phyloP scores from a whole-genome alignment of 257 asterid species.

The Handroanthus guayacan region DNA sequence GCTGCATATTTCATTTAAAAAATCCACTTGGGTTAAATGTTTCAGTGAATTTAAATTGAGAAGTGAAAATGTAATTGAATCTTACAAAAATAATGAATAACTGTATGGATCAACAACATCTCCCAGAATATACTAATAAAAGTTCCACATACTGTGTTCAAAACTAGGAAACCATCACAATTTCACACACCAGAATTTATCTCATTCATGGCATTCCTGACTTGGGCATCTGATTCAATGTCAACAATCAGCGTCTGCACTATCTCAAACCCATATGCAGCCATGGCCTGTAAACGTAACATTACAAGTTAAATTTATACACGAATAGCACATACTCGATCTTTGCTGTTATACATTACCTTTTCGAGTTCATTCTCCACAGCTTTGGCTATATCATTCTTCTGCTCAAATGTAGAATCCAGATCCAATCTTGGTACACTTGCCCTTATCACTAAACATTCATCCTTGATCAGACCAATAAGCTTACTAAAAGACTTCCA shows the following conservation, averaged over 20 bases:
- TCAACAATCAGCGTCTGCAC: slow-evolving; percentile 54
- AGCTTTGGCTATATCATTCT: slow-evolving; percentile 52
- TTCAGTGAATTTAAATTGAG: no score
- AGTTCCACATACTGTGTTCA: no score
- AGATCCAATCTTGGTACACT: slow-evolving; percentile 45
- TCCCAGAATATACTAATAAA: no score
- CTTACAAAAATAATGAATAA: no score
- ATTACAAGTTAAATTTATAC: background rate
- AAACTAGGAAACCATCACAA: no score
- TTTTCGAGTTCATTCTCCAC: slow-evolving; percentile 49
- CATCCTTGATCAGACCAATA: slow-evolving; percentile 1
- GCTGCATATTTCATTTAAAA: no score
- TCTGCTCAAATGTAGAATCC: slow-evolving; percentile 49
- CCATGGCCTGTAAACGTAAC: slow-evolving; percentile 42
- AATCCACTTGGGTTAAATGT: no score
- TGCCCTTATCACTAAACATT: slow-evolving; percentile 44
- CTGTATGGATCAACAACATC: no score
- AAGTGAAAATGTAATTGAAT: no score
- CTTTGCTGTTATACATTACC: slow-evolving; percentile 25
- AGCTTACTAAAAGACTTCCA: no score
- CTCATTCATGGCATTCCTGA: slow-evolving; percentile 51
- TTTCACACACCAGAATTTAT: slow-evolving; percentile 38
- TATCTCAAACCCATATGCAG: slow-evolving; percentile 47
- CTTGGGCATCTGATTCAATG: slow-evolving; percentile 47
- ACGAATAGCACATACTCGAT: background rate